Percentiles rank a stretch among this genome's conserved stretches.
phyloP scores from a whole-genome alignment of 1,139 yeast genomes.

The Zygotorulaspora mrakii region DNA sequence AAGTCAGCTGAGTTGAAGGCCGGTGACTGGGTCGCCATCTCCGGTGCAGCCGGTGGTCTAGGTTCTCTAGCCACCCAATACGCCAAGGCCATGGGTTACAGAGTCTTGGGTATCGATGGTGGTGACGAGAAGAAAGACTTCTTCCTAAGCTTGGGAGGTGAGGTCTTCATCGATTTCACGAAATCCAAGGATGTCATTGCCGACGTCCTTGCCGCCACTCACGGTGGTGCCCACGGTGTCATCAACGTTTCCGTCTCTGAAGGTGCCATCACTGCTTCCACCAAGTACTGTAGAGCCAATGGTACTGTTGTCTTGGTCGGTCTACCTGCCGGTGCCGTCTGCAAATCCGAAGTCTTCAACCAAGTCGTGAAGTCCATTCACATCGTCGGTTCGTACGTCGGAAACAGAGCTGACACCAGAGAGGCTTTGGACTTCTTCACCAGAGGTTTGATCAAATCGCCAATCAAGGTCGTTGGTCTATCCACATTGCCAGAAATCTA shows the following conservation, averaged over 20 bases:
- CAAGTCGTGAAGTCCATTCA: slow-evolving; percentile 55
- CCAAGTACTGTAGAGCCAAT: slow-evolving; percentile 52
- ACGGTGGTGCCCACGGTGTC: slow-evolving; percentile 63
- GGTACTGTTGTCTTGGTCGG: slow-evolving; percentile 65
- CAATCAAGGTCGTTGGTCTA: slow-evolving; percentile 58
- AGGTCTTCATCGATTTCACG: slow-evolving; percentile 53
- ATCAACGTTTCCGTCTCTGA: slow-evolving; percentile 61
- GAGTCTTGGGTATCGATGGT: slow-evolving; percentile 61
- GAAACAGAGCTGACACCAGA: slow-evolving; percentile 68
- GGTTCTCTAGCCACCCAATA: slow-evolving; percentile 64
- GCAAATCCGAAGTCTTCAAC: slow-evolving; percentile 51
- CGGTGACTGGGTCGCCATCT: slow-evolving; percentile 62
- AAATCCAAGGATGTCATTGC: slow-evolving; percentile 48
- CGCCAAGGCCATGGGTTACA: slow-evolving; percentile 61
- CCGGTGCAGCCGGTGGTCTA: slow-evolving; percentile 69
- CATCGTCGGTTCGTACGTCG: slow-evolving; percentile 63
- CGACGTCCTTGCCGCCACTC: slow-evolving; percentile 48
- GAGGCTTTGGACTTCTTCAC: slow-evolving; percentile 65
- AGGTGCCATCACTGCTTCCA: slow-evolving; percentile 53
- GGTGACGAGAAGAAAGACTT: slow-evolving; percentile 55
- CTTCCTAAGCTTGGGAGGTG: slow-evolving; percentile 54
- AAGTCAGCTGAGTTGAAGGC: slow-evolving; percentile 54
- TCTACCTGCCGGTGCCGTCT: slow-evolving; percentile 58
- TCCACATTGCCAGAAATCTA: slow-evolving; percentile 53
- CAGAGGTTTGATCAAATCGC: slow-evolving; percentile 60